A percentile compares a stretch with the other conserved stretches of the same genome.
Evolutionary conservation across 1,284 basidiomycete genomes (phyloP).

Genomic region (Ganoderma sp.): DNA sequence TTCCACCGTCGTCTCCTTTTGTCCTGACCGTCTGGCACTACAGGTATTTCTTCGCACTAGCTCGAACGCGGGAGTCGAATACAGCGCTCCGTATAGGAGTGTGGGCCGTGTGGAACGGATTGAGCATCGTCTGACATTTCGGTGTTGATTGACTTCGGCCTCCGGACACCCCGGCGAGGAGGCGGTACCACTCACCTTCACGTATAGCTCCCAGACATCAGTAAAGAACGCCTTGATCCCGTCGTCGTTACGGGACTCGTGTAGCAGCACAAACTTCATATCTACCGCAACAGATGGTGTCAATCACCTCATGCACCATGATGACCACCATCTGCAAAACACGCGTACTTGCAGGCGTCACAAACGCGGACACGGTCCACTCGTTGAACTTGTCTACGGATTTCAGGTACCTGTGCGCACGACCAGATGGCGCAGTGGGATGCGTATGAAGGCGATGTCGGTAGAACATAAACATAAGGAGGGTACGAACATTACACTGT

Average conservation of each 20-base stretch:
- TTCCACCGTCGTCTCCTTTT: slow-evolving; percentile 13
- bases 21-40: slow-evolving; percentile 43
- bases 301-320: slow-evolving; percentile 16
- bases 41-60: slow-evolving; percentile 87
- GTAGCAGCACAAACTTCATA: slow-evolving; percentile 89
- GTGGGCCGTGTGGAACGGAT: slow-evolving; percentile 93
- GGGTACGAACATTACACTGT: slow-evolving; percentile 78
- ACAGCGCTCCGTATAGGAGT: slow-evolving; percentile 77
- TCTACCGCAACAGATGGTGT: slow-evolving; percentile 53
- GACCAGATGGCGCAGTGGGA: background rate
- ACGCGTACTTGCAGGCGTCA: slow-evolving; percentile 88
- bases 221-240: slow-evolving; percentile 90
- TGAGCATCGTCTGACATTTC: slow-evolving; percentile 75
- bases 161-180: slow-evolving; percentile 32
- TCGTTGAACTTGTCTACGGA: slow-evolving; percentile 96
- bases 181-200: slow-evolving; percentile 70
- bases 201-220: slow-evolving; percentile 94
- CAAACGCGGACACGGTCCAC: slow-evolving; percentile 94
- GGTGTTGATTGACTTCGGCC: slow-evolving; percentile 22
- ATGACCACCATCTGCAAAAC: background rate
- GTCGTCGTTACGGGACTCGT: slow-evolving; percentile 95
- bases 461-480: slow-evolving; percentile 1
- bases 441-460: slow-evolving; percentile 10
- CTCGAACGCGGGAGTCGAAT: slow-evolving; percentile 84
- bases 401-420: slow-evolving; percentile 80